Evolutionary conservation across 1,284 basidiomycete genomes (phyloP).

Genomic region (Amylostereum areolatum): DNA sequence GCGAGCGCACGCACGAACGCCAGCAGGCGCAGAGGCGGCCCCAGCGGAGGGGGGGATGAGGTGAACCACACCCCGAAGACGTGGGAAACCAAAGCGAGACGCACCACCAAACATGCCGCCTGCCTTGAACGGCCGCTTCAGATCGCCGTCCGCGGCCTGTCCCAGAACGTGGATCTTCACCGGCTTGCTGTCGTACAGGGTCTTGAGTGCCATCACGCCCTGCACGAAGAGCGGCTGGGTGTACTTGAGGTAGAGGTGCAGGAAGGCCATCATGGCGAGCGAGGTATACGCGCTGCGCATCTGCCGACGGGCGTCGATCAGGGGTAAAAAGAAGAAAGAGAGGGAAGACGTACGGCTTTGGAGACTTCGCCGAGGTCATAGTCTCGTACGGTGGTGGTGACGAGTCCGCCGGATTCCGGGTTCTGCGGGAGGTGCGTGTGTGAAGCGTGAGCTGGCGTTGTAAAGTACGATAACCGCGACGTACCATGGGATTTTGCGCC

Average conservation of each 20-base stretch:
- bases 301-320: slow-evolving; percentile 23
- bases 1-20: no score
- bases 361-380: slow-evolving; percentile 88
- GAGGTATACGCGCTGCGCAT: slow-evolving; percentile 74
- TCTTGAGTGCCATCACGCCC: slow-evolving; percentile 85
- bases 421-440: slow-evolving; percentile 36
- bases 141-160: slow-evolving; percentile 76
- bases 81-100: slow-evolving; percentile 19
- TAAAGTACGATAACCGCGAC: slow-evolving; percentile 15
- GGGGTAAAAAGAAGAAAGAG: neutral
- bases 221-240: slow-evolving; percentile 93
- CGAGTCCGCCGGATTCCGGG: slow-evolving; percentile 69
- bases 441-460: neutral
- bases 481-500: slow-evolving; percentile 53
- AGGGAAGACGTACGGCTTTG: slow-evolving; percentile 57
- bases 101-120: slow-evolving; percentile 63
- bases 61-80: no score
- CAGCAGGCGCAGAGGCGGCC: no score
- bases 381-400: slow-evolving; percentile 90
- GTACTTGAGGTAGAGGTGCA: slow-evolving; percentile 86
- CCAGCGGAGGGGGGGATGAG: no score
- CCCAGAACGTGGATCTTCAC: slow-evolving; percentile 77
- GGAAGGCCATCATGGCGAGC: slow-evolving; percentile 83
- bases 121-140: slow-evolving; percentile 88
- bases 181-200: slow-evolving; percentile 78